Evolutionary conservation across 768 basidiomycete genomes (phyloP).

Genomic region (Psilocybe subaeruginosa): DNA sequence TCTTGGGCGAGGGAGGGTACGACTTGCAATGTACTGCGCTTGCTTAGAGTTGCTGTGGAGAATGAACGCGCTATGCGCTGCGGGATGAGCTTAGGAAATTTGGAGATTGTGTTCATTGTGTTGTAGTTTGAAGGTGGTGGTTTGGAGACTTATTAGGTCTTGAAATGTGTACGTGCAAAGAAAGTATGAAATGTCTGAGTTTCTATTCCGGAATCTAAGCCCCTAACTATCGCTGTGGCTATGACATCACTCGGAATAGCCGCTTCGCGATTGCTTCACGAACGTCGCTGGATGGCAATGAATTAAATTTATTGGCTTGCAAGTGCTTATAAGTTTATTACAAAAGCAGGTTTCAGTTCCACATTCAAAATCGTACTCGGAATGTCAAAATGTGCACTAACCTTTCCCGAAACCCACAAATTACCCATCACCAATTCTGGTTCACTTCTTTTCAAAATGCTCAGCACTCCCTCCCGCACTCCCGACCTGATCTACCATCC

Average conservation of each 20-base stretch:
- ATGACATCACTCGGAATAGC: neutral
- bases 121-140: neutral
- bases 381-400: neutral
- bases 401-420: neutral
- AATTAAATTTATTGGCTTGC: no score
- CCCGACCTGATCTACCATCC: slow-evolving; percentile 28
- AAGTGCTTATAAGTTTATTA: no score
- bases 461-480: slow-evolving; percentile 21
- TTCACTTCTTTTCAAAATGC: slow-evolving; percentile 17
- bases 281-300: no score
- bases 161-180: neutral
- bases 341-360: no score
- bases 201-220: neutral
- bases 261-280: no score
- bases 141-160: neutral
- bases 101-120: neutral
- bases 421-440: no score
- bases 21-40: neutral
- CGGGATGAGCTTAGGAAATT: neutral
- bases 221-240: neutral
- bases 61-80: neutral
- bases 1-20: neutral
- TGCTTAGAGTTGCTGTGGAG: neutral
- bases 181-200: neutral
- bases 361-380: neutral